These are phyloP conservation scores for Flammula alnicola DNA, from an alignment of 1,284 basidiomycete genomes.

Conservation along the genomic window DNA sequence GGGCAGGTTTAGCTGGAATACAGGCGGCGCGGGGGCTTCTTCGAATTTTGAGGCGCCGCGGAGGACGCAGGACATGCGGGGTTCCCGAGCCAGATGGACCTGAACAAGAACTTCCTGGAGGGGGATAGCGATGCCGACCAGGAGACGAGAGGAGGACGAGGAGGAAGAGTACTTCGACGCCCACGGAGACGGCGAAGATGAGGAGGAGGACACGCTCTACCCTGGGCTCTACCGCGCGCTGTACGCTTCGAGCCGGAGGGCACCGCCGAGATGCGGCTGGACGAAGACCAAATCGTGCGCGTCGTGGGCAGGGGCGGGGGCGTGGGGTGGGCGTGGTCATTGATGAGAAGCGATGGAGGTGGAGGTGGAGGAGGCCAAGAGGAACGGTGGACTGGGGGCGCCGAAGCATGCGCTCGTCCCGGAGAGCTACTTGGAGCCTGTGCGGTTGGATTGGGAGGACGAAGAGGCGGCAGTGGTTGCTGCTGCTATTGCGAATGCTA, in stretches of 20 bases:
- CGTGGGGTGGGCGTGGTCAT: constrained; percentile 74
- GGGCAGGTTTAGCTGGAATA: constrained; percentile 39
- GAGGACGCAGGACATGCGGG: constrained; percentile 17
- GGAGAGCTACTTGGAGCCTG: constrained; percentile 33
- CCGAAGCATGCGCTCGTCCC: constrained; percentile 34
- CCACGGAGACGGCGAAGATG: constrained; percentile 37
- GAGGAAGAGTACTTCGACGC: constrained; percentile 33
- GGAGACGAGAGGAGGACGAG: constrained; percentile 22
- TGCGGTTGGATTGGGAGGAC: constrained; percentile 30
- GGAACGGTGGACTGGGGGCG: not conserved
- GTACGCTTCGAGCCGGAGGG: constrained; percentile 76
- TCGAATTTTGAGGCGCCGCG: not conserved
- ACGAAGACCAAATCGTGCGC: constrained; percentile 70
- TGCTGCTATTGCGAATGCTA: not conserved
- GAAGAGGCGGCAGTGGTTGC: constrained; percentile 14
- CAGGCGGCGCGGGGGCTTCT: constrained; percentile 16
- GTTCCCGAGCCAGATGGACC: constrained; percentile 34
- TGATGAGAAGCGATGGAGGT: constrained; percentile 31
- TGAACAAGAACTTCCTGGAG: constrained; percentile 39
- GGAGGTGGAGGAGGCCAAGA: constrained; percentile 32
- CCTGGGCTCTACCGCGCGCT: constrained; percentile 75
- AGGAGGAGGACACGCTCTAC: constrained; percentile 49
- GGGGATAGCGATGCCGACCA: constrained; percentile 27
- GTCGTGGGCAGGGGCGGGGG: constrained; percentile 75
- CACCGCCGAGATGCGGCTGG: constrained; percentile 74